These are phyloP conservation scores for Candida sp. DNA, from an alignment of 1,139 yeast species.

Conservation along the genomic window DNA sequence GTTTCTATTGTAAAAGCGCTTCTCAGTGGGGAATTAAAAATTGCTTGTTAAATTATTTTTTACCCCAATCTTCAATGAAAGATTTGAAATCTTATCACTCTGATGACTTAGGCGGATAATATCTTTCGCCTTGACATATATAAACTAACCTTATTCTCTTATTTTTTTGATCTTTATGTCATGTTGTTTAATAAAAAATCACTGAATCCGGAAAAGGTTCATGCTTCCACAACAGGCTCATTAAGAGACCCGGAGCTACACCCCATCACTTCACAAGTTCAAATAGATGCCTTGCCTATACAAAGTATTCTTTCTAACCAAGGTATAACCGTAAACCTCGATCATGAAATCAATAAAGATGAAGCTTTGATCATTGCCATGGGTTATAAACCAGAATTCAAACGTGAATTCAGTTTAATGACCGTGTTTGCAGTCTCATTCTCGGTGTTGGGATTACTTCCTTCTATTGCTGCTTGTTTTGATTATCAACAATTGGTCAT, in stretches of 20 bases:
- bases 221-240: not conserved
- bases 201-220: not conserved
- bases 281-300: constrained; percentile 37
- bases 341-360: constrained; percentile 46
- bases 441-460: constrained; percentile 68
- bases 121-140: not conserved
- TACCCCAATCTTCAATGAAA: not conserved
- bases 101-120: not conserved
- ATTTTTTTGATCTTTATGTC: not conserved
- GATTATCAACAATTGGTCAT: constrained; percentile 50
- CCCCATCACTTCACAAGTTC: constrained; percentile 33
- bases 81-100: not conserved
- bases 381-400: constrained; percentile 74
- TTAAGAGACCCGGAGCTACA: constrained; percentile 12
- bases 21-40: not conserved
- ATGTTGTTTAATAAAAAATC: not conserved
- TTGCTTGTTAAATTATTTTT: not conserved
- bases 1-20: too few relatives aligned
- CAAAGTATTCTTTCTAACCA: constrained; percentile 39
- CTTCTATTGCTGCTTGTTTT: constrained; percentile 62
- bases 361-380: constrained; percentile 59
- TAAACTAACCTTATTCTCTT: not conserved
- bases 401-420: constrained; percentile 62
- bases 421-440: constrained; percentile 68
- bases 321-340: constrained; percentile 38